Evolutionary conservation across 2,329 filamentous ascomycete species (phyloP), one percentile per base, ranked within the genome.

Genomic region (Diaporthe citriasiana): DNA sequence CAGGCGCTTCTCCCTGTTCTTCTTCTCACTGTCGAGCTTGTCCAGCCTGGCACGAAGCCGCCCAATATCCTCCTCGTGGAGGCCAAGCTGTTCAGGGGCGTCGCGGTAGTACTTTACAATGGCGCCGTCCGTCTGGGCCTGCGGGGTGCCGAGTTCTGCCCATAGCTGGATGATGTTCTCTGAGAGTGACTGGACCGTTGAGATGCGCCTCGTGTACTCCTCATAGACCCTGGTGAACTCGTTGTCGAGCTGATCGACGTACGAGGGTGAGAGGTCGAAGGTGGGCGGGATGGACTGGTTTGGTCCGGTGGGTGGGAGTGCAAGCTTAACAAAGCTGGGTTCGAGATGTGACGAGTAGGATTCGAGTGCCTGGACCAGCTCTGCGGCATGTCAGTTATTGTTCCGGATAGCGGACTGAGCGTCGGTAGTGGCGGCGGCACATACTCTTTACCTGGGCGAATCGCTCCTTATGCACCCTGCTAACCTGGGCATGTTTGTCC

Each of bases 341-440:
- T 99, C 97, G 60, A 99, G 93, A 82, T 98, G 97, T 13, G 94
- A 97, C 1, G 97, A 97, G 82, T 98, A 99, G 7, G 96, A 98
- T 82, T 98, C 93, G 68, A 99, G 92, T 5, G 96, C 96, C 83
- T 97, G 92, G 33, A 95, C 95, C 77, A 99, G 93, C 87, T 98
- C 95, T 97, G 78, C 22, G n/a, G 27, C 8, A 17, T 66, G 77
- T 79, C 57, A 78, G 75, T 53, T 8, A n/a, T 17, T n/a, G 53
- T 59, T 8, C 19, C 75, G 78, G 78, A 50, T 35, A 17, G 42
- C 17, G 3, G 9, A 13, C 22, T 33, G 40, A 57, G 7, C 63
- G 51, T 53, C n/a, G n/a, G 63, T 8, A 57, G 22, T 63, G 17
- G 56, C 10, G 56, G 65, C 25, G 50, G 63, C 27, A 84, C 93